A percentile compares a stretch with the other conserved stretches of the same genome.
Evolutionary conservation across 225 moss, liverwort and hornwort genomes (phyloP).

Genomic region (Rhytidiadelphus loreus): DNA sequence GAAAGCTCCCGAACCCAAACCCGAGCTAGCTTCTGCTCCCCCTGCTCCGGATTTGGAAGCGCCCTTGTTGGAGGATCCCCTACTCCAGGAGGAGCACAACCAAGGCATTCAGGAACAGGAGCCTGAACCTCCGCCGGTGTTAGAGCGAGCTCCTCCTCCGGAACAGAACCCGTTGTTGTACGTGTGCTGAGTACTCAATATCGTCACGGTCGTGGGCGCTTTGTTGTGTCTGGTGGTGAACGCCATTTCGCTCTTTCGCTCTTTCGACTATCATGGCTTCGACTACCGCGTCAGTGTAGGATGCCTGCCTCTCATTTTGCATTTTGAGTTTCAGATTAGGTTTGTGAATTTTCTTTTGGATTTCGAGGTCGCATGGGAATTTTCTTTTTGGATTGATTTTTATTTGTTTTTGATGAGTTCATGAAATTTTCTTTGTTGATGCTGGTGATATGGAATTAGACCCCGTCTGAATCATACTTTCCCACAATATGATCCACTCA

Average conservation of each 20-base stretch:
- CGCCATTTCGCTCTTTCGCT: constrained; percentile 58
- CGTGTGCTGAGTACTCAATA: constrained; percentile 29
- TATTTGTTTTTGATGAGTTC: no score
- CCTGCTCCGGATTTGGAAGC: constrained; percentile 21
- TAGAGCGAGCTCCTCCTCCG: constrained; percentile 6
- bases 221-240: constrained; percentile 64
- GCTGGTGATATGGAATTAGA: background rate
- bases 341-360: background rate
- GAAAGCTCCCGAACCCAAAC: background rate
- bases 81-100: background rate
- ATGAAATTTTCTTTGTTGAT: background rate
- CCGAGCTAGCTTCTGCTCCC: background rate
- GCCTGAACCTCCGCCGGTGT: background rate
- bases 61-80: constrained; percentile 26
- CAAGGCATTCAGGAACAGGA: constrained; percentile 15
- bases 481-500: no score
- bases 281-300: constrained; percentile 65
- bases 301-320: background rate
- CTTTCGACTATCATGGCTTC: constrained; percentile 65
- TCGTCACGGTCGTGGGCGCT: constrained; percentile 46
- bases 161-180: constrained; percentile 26
- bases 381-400: background rate
- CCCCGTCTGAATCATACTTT: background rate
- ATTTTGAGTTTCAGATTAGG: background rate
- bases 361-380: background rate